Base-by-base conservation (phyloP, 495 filamentous ascomycete species). In the Hypoxylon trugodes region DNA sequence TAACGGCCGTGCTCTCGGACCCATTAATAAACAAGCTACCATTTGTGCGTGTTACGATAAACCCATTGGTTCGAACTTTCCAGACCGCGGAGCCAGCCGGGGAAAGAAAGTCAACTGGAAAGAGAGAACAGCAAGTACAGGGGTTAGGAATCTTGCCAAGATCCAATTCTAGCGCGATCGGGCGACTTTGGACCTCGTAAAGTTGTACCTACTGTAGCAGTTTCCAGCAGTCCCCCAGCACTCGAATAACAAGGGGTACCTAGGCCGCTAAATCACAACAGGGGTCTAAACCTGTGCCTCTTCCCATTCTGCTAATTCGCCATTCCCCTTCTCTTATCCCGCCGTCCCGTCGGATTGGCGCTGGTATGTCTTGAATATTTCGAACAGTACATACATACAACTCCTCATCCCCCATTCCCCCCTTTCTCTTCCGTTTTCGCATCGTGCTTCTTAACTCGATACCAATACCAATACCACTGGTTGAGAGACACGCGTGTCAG, bases 91-190 rank as follows among this genome's bases (percentile, higher is more conserved):
- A 55, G 50, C 33, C 12, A 61, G 12, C 49, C 49, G 49, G 33
- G 35, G 48, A 38, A 33, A 33, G 40, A 2, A 46, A 53, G 25
- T 53, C 26, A 59, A 55, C 55, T 47, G 15, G 59, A 59, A 65
- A 59, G 33, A 45, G n/a, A n/a, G 33, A 42, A 24, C 18, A 36
- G 1, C 6, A 5, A 25, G 25, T 50, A 54, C 45, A 56, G 38
- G 55, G 38, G 21, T 46, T n/a, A 62, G 41, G 64, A 61, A 67
- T 62, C 47, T n/a, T 67, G 58, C 58, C 58, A 67, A 61, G 64
- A 52, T 43, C 3, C 16, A 52, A 28, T 41, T 47, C 38, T 61
- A 45, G 51, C 51, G 52, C 63, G 37, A 61, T 61, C 57, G 63
- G 51, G 52, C 21, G 46, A 16, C 46, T 28, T 59, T 46, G 53